Evolutionary conservation across 495 filamentous ascomycete species (phyloP).

Genomic region (Alectoria sarmentosa): DNA sequence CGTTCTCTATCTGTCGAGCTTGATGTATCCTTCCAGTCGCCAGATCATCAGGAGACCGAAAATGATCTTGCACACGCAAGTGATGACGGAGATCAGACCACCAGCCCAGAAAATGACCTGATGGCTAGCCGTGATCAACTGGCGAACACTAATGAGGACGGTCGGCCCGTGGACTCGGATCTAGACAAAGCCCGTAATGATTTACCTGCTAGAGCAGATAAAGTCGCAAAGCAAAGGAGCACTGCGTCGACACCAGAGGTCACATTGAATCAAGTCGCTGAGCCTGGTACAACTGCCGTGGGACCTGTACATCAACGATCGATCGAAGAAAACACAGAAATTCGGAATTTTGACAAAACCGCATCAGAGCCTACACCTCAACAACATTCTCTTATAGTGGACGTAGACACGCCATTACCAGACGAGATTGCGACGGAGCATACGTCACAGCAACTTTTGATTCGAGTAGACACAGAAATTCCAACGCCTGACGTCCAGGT

Average conservation of each 20-base stretch:
- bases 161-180: background rate
- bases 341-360: background rate
- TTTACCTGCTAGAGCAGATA: background rate
- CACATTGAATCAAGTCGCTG: background rate
- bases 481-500: background rate
- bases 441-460: background rate
- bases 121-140: background rate
- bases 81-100: background rate
- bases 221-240: background rate
- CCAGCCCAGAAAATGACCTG: background rate
- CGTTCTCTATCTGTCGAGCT: background rate
- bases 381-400: background rate
- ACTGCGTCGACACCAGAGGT: background rate
- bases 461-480: background rate
- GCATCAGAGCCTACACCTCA: background rate
- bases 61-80: background rate
- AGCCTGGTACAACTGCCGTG: background rate
- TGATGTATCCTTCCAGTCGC: background rate
- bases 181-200: background rate
- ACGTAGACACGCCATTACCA: background rate
- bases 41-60: background rate
- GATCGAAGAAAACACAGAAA: background rate
- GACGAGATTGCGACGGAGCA: background rate
- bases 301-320: background rate
- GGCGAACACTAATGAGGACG: background rate